A percentile compares a stretch with the other conserved stretches of the same genome.
phyloP scores from a whole-genome alignment of 495 filamentous ascomycete genomes.

The Aspergillus sclerotiicarbonarius region DNA sequence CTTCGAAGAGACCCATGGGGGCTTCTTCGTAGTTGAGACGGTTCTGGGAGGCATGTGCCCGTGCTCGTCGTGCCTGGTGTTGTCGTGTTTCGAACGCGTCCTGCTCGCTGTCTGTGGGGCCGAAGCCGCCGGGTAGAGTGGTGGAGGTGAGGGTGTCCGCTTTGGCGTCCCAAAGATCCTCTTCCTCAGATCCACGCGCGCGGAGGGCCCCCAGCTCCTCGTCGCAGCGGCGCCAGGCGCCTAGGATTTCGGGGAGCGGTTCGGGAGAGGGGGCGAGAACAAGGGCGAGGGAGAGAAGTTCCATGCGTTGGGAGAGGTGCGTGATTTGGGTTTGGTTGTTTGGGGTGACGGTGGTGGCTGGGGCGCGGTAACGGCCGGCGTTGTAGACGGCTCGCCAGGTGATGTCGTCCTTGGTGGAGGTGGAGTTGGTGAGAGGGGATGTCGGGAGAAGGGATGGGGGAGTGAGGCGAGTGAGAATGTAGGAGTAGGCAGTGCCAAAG shows the following conservation, averaged over 20 bases:
- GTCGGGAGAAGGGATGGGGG: constrained; percentile 34
- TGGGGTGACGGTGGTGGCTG: constrained; percentile 25
- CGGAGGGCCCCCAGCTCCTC: constrained; percentile 73
- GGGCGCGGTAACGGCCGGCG: constrained; percentile 74
- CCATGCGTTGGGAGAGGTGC: constrained; percentile 70
- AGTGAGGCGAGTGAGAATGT: constrained; percentile 69
- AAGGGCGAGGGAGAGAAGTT: constrained; percentile 82
- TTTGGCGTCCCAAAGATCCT: constrained; percentile 67
- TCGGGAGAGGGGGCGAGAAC: constrained; percentile 69
- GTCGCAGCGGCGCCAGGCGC: constrained; percentile 81
- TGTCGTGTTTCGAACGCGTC: constrained; percentile 45
- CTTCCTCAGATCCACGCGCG: constrained; percentile 69
- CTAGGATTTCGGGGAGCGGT: constrained; percentile 80
- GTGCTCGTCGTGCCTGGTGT: constrained; percentile 36
- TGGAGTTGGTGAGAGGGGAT: constrained; percentile 25
- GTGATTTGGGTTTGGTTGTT: constrained; percentile 38
- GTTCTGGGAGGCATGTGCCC: constrained; percentile 31
- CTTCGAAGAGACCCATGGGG: constrained; percentile 91
- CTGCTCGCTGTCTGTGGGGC: constrained; percentile 40
- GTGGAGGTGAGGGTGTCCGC: constrained; percentile 54
- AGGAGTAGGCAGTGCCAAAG: constrained; percentile 96
- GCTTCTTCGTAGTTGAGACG: constrained; percentile 61
- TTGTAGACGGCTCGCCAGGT: constrained; percentile 91
- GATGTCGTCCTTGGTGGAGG: constrained; percentile 63
- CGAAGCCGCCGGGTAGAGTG: constrained; percentile 67